Percentiles rank a stretch among this genome's conserved stretches.
These are phyloP conservation scores for Plasmodium coatneyi DNA, from an alignment of 169 alveolate species.

Conservation along the genomic window DNA sequence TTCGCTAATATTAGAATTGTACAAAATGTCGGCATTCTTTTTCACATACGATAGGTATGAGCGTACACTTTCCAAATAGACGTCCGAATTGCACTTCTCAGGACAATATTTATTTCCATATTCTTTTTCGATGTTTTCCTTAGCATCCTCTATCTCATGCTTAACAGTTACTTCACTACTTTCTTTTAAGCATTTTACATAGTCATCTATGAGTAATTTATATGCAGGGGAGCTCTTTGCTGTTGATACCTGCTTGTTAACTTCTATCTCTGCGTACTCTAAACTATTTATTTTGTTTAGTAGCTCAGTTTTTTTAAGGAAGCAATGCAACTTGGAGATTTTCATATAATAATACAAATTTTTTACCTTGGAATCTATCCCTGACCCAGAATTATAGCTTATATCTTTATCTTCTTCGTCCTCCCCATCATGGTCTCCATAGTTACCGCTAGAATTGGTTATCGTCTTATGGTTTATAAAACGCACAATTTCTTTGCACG, in stretches of 20 bases:
- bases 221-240: background rate
- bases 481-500: constrained; percentile 15
- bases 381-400: background rate
- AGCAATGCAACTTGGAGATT: background rate
- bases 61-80: background rate
- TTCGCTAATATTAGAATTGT: background rate
- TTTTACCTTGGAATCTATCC: background rate
- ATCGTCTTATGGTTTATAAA: background rate
- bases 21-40: background rate
- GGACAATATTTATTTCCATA: background rate
- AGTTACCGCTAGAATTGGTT: background rate
- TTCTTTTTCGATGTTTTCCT: background rate
- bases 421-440: background rate
- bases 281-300: background rate
- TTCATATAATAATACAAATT: background rate
- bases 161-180: no score
- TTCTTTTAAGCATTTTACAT: constrained; percentile 1
- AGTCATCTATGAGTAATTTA: background rate
- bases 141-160: background rate
- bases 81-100: background rate
- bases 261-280: background rate
- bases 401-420: background rate
- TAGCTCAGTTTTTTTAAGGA: background rate
- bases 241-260: background rate
- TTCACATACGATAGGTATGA: background rate